Evolutionary conservation across 768 basidiomycete species (phyloP).

Genomic region (Cystofilobasidium capitatum): DNA sequence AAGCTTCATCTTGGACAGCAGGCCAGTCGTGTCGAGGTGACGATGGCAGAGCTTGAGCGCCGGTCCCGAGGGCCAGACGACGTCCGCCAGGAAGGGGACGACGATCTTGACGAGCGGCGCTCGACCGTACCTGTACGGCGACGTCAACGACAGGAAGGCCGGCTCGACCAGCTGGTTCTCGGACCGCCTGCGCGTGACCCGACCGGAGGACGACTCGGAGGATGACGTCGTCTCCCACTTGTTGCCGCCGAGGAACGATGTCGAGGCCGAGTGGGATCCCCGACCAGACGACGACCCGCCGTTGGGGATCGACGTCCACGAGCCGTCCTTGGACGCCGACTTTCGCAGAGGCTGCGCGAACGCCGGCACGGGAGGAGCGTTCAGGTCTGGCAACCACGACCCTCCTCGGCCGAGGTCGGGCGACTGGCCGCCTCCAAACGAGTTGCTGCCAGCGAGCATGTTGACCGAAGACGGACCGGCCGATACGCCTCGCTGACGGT

Average conservation of each 20-base stretch:
- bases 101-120: constrained; percentile 21
- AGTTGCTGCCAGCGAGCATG: neutral
- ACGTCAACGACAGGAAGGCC: constrained; percentile 2
- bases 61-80: constrained; percentile 13
- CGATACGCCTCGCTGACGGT: constrained; percentile 3
- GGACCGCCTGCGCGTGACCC: neutral
- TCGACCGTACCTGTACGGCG: constrained; percentile 14
- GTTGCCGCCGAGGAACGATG: neutral
- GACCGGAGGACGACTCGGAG: constrained; percentile 5
- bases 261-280: neutral
- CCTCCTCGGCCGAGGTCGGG: neutral
- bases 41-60: constrained; percentile 25
- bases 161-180: constrained; percentile 10
- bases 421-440: too few relatives aligned
- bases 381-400: neutral
- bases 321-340: constrained; percentile 1
- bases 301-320: neutral
- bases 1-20: constrained; percentile 15
- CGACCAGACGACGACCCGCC: neutral
- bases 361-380: neutral
- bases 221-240: neutral
- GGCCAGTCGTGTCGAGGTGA: constrained; percentile 8
- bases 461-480: neutral
- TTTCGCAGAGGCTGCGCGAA: neutral
- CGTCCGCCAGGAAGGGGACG: constrained; percentile 14